A percentile compares a stretch with the other conserved stretches of the same genome.
phyloP scores from a whole-genome alignment of 2,329 filamentous ascomycete species.

The Lasiodiplodia gonubiensis region DNA sequence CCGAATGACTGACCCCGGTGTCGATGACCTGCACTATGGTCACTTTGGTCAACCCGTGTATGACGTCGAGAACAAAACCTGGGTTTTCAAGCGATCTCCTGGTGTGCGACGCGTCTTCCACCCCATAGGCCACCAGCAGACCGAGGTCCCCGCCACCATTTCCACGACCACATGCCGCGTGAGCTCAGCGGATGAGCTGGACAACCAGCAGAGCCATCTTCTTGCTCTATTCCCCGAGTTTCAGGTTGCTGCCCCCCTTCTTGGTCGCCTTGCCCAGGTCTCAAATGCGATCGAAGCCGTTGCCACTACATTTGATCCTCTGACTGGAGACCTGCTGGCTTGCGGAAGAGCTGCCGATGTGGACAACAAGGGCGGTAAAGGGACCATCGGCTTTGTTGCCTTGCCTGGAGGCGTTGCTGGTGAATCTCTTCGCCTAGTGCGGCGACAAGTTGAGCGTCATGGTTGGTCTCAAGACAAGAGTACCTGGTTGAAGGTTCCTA shows the following conservation, averaged over 20 bases:
- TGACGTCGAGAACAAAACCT: slow-evolving; percentile 52
- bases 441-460: slow-evolving; percentile 58
- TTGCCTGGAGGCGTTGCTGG: slow-evolving; percentile 53
- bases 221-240: slow-evolving; percentile 38
- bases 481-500: slow-evolving; percentile 55
- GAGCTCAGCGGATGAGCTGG: slow-evolving; percentile 25
- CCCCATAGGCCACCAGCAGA: slow-evolving; percentile 4
- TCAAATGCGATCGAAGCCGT: slow-evolving; percentile 43
- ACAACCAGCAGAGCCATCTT: slow-evolving; percentile 31
- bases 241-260: slow-evolving; percentile 33
- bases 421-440: slow-evolving; percentile 62
- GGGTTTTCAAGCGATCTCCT: slow-evolving; percentile 54
- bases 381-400: slow-evolving; percentile 39
- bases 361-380: slow-evolving; percentile 36
- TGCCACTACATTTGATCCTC: slow-evolving; percentile 46
- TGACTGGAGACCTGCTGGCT: slow-evolving; percentile 56
- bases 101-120: slow-evolving; percentile 34
- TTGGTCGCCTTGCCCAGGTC: slow-evolving; percentile 37
- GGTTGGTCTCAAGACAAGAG: slow-evolving; percentile 59
- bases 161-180: background rate
- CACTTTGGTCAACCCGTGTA: slow-evolving; percentile 60
- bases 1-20: slow-evolving; percentile 63
- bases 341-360: slow-evolving; percentile 62
- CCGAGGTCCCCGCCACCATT: background rate
- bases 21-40: slow-evolving; percentile 59